A percentile compares a stretch with the other conserved stretches of the same genome.
phyloP scores from a whole-genome alignment of 2,329 filamentous ascomycete species.

The Colletotrichum neosansevieriae region DNA sequence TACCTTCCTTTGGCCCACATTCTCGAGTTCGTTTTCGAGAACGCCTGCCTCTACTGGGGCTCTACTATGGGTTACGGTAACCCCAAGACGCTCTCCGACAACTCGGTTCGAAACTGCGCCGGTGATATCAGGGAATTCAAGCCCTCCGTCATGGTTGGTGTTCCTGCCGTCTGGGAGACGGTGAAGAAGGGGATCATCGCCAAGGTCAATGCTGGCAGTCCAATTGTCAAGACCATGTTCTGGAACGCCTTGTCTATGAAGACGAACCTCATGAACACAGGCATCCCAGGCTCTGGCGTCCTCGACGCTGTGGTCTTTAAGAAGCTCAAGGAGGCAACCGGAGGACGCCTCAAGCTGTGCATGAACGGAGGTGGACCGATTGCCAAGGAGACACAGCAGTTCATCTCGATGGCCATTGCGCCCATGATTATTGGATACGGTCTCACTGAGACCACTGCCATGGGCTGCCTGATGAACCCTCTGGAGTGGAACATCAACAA shows the following conservation, averaged over 20 bases:
- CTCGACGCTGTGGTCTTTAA: slow-evolving; percentile 88
- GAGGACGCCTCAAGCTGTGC: slow-evolving; percentile 82
- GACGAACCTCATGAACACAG: slow-evolving; percentile 61
- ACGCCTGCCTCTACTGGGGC: slow-evolving; percentile 85
- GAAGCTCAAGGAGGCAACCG: slow-evolving; percentile 91
- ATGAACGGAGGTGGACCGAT: slow-evolving; percentile 90
- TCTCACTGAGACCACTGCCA: slow-evolving; percentile 85
- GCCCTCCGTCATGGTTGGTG: slow-evolving; percentile 85
- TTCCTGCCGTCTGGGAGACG: slow-evolving; percentile 90
- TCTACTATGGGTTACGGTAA: slow-evolving; percentile 91
- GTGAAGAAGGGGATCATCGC: slow-evolving; percentile 89
- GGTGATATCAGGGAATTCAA: slow-evolving; percentile 89
- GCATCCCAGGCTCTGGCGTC: slow-evolving; percentile 74
- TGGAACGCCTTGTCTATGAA: slow-evolving; percentile 69
- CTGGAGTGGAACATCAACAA: slow-evolving; percentile 79
- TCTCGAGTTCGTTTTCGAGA: slow-evolving; percentile 92
- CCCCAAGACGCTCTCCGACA: slow-evolving; percentile 85
- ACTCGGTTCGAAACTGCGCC: slow-evolving; percentile 85
- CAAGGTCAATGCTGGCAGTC: slow-evolving; percentile 78
- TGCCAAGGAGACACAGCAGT: slow-evolving; percentile 85
- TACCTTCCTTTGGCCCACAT: slow-evolving; percentile 92
- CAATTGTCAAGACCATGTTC: slow-evolving; percentile 81
- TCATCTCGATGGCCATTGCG: slow-evolving; percentile 89
- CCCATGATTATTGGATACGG: slow-evolving; percentile 93
- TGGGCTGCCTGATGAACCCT: slow-evolving; percentile 81